phyloP scores from a whole-genome alignment of 805 yeast genomes.

The Saturnispora mendoncae region DNA sequence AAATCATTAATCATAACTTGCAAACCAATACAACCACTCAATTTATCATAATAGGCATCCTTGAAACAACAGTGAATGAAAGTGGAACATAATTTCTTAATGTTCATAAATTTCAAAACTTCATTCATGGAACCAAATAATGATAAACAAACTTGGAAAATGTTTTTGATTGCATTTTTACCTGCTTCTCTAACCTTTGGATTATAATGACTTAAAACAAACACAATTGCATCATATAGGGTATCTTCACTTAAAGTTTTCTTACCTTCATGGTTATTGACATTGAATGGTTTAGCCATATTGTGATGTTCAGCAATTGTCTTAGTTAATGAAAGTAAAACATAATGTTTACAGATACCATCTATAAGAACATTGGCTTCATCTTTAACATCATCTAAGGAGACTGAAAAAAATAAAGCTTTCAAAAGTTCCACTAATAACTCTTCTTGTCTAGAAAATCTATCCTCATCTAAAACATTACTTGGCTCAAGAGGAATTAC shows the following conservation, averaged over 20 bases:
- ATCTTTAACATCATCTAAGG: conserved; percentile 60
- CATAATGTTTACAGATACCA: conserved; percentile 69
- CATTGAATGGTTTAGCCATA: conserved; percentile 60
- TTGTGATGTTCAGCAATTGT: conserved; percentile 61
- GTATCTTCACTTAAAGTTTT: conserved; percentile 61
- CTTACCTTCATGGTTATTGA: conserved; percentile 72
- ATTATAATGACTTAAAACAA: conserved; percentile 72
- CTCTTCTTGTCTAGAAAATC: conserved; percentile 53
- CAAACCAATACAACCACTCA: conserved; percentile 85
- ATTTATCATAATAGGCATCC: conserved; percentile 74
- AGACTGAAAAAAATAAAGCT: conserved; percentile 64
- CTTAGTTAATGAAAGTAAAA: conserved; percentile 67
- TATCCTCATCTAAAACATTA: conserved; percentile 38
- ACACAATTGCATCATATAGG: conserved; percentile 64
- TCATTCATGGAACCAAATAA: conserved; percentile 62
- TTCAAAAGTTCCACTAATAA: conserved; percentile 57
- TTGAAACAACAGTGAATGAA: conserved; percentile 90
- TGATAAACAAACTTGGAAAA: conserved; percentile 51
- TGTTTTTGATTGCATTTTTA: conserved; percentile 49
- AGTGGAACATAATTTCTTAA: conserved; percentile 67
- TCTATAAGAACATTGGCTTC: conserved; percentile 57
- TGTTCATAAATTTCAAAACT: conserved; percentile 63
- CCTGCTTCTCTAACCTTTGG: conserved; percentile 66
- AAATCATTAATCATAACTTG: conserved; percentile 62
- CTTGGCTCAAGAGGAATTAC: conserved; percentile 29